Base-by-base conservation (phyloP, 371 early-diverging fungal species). In the Mortierella sp. region DNA sequence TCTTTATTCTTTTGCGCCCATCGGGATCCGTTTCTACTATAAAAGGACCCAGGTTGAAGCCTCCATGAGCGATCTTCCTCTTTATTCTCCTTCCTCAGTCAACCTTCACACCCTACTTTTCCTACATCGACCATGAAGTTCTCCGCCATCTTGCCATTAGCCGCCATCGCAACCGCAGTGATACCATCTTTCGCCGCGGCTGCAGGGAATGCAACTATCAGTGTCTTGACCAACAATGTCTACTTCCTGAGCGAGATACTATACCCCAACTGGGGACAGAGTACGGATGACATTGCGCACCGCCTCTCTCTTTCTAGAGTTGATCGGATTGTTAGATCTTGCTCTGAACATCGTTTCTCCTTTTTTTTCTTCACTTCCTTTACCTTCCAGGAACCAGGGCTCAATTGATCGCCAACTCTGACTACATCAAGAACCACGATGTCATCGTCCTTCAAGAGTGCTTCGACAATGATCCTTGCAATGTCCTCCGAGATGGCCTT, bases 261-360 rank as follows among this genome's bases (percentile, higher is more conserved):
- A 21, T 74, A 73, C 48, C 73, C 76, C 34, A 74, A 74, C 28
- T 74, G 76, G 76, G 76, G 70, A 42, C 76, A 74, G 41, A 42
- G 76, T 73, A 67, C 58, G 67, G 21, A 19, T 31, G 38, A 19
- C 24, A 13, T 21, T 18, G 18, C 8, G 52, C 31, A 28, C 3
- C 5, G 27, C 46, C 9, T 55, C 14, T 24, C 41, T 43, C 43
- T 2, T n/a, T n/a, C n/a, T n/a, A n/a, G n/a, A n/a, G n/a, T n/a
- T n/a, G n/a, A n/a, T n/a, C n/a, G n/a, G n/a, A 39, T 39, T 39
- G 10, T 39, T 10, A 39, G 5, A 5, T 19, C 45, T 45, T 45
- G 45, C 45, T 45, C n/a, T n/a, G n/a, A n/a, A n/a, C n/a, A n/a
- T n/a, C n/a, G n/a, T n/a, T n/a, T n/a, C n/a, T n/a, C n/a, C 38